Conservation (phyloP, 306 rosid species). For the Hylodesmum podocarpum region DNA sequence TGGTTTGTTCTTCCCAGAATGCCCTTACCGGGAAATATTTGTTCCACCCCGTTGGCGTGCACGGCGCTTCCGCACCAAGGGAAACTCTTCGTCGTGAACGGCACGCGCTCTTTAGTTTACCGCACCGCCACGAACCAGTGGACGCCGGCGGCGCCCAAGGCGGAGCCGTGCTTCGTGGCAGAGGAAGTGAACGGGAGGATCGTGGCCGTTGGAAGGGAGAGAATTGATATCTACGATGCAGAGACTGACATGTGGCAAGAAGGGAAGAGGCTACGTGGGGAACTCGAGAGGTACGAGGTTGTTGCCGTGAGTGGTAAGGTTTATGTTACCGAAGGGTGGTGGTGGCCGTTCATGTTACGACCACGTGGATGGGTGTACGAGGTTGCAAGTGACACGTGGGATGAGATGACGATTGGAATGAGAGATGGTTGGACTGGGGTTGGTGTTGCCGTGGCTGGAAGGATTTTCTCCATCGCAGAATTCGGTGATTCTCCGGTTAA, state of each 20-base stretch:
- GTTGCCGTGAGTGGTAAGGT: slow-evolving; percentile 43
- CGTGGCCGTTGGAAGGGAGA: slow-evolving; percentile 37
- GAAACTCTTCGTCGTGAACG: slow-evolving; percentile 47
- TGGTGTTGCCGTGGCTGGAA: slow-evolving; percentile 42
- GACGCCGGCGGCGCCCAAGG: slow-evolving; percentile 26
- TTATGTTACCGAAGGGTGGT: slow-evolving; percentile 76
- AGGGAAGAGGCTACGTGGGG: neutral
- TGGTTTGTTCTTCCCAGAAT: slow-evolving; percentile 61
- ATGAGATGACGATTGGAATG: slow-evolving; percentile 48
- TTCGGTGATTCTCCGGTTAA: slow-evolving; percentile 61
- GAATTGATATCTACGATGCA: slow-evolving; percentile 39
- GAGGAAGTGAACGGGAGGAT: slow-evolving; percentile 39
- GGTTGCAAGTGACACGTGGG: slow-evolving; percentile 43
- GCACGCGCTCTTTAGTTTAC: slow-evolving; percentile 33
- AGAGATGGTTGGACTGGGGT: slow-evolving; percentile 74
- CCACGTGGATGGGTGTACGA: slow-evolving; percentile 55
- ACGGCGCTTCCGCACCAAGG: slow-evolving; percentile 59
- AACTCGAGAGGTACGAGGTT: slow-evolving; percentile 32
- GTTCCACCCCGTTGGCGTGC: slow-evolving; percentile 28
- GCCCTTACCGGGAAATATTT: slow-evolving; percentile 28
- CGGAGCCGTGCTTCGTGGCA: slow-evolving; percentile 28
- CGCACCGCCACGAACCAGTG: slow-evolving; percentile 51
- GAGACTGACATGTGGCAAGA: slow-evolving; percentile 49
- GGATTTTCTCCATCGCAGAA: slow-evolving; percentile 51
- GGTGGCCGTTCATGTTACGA: slow-evolving; percentile 59